These are phyloP conservation scores for Emericellopsis cladophorae DNA, from an alignment of 2,329 filamentous ascomycete genomes.

Conservation along the genomic window DNA sequence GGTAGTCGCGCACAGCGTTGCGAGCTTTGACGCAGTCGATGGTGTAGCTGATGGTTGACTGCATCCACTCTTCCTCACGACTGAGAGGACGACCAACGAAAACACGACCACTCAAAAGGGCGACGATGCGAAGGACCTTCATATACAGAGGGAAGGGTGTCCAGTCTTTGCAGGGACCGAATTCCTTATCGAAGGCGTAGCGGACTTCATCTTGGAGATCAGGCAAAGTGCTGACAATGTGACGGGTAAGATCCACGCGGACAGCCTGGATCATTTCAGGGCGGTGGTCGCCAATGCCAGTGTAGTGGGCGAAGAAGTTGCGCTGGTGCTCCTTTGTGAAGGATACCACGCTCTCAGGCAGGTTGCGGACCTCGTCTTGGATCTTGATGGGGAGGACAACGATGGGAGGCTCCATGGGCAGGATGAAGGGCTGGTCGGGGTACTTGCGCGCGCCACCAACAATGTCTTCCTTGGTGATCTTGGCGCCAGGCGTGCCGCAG, in stretches of 20 bases:
- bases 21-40: neutral
- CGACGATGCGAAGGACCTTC: neutral
- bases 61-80: neutral
- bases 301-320: neutral
- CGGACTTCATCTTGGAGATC: neutral
- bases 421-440: neutral
- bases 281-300: neutral
- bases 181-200: neutral
- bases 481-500: neutral
- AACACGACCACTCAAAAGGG: neutral
- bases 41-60: neutral
- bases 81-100: neutral
- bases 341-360: neutral
- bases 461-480: neutral
- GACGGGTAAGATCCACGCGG: neutral
- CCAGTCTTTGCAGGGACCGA: neutral
- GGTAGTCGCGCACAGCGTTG: neutral
- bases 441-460: neutral
- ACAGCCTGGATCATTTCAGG: neutral
- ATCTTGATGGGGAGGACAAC: neutral
- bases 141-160: neutral
- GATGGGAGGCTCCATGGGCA: neutral
- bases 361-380: neutral
- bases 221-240: neutral
- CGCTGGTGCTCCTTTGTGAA: neutral